Base-by-base conservation (phyloP, 352 stramenopile species). In the Globisporangium takayamanum region DNA sequence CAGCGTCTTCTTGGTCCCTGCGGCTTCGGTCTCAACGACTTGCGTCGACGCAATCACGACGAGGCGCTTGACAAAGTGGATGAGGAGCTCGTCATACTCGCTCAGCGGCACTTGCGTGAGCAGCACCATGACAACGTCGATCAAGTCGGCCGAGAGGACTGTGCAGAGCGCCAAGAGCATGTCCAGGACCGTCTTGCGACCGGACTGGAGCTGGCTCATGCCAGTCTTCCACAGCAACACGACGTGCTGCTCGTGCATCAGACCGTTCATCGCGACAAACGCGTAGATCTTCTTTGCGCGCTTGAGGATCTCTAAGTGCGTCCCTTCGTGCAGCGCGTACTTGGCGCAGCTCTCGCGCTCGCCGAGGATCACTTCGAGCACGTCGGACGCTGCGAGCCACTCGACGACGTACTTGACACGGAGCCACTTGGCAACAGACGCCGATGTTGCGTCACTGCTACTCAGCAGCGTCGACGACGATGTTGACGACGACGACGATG, bases 281-380 rank as follows among this genome's bases (percentile, higher is more conserved):
- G 81, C 69, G 53, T 92, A 81, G 46, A 95, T 71, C 28, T 62
- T 78, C 62, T 74, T 80, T 0, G 80, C 88, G 25, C 84, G 78
- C 57, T 93, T 94, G 10, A 93, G 62, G 11, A 95, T 74, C 60
- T 95, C 86, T 51, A 95, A 50, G 62, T 95, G 86, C 6, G 80
- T 80, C 8, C 84, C 80, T 60, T 88, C 82, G 62, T 84, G 82
- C 37, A 95, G 67, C 14, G 61, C 74, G 44, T 91, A 90, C 64
- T 88, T 87, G 14, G 60, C 49, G 53, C 85, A 89, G 11, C 66
- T 68, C 42, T 88, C 76, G 47, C 67, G 68, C 52, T 95, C 78
- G 2, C 86, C 86, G 25, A 94, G 64, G 20, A 95, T 81, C 30
- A 95, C 80, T 63, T 95, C 84, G 7, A 93, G 57, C 3, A 95